Conservation (phyloP, 305 asterid species). For the Fraxinus paxiana region DNA sequence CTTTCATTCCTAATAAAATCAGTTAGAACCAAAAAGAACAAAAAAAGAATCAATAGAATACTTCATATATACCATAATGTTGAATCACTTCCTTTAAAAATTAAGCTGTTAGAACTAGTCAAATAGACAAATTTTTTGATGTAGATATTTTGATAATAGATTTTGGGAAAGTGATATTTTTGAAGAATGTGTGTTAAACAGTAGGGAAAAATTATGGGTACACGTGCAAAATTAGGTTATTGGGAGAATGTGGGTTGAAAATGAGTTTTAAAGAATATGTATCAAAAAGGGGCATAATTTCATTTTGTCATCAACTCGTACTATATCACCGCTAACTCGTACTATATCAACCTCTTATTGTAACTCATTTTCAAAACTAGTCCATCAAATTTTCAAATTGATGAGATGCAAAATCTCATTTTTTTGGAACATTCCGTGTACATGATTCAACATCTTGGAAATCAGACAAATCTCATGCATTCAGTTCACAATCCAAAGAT, state of each 20-base stretch:
- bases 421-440: neutral
- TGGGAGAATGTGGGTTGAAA: neutral
- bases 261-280: too few relatives aligned
- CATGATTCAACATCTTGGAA: neutral
- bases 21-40: neutral
- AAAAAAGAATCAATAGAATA: neutral
- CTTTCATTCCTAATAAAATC: neutral
- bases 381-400: neutral
- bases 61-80: neutral
- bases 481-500: constrained; percentile 1
- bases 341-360: neutral
- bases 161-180: neutral
- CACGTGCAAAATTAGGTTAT: neutral
- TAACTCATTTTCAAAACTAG: neutral
- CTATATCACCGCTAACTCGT: neutral
- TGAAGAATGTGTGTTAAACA: neutral
- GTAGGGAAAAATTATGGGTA: neutral
- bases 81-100: neutral
- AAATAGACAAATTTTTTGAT: neutral
- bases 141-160: neutral
- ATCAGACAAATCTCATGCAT: neutral
- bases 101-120: neutral
- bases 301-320: neutral
- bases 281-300: neutral
- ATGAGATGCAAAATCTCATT: neutral